Percentiles rank a stretch among this genome's conserved stretches.
These are phyloP conservation scores for Salix dunnii DNA, from an alignment of 345 rosid genomes.

Conservation along the genomic window DNA sequence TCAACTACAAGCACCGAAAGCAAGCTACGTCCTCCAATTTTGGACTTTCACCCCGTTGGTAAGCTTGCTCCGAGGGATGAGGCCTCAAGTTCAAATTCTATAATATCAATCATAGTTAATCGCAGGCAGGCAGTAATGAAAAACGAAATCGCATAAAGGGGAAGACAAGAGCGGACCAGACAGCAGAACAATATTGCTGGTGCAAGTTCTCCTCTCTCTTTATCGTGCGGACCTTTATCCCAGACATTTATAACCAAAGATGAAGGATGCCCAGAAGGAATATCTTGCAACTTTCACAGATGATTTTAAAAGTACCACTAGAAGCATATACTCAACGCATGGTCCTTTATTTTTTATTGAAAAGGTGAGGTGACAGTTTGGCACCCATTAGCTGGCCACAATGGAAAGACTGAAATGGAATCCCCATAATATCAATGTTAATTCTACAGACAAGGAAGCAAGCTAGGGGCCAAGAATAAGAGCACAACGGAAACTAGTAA, in stretches of 20 bases:
- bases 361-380: neutral
- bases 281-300: neutral
- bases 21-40: neutral
- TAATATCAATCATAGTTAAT: neutral
- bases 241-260: neutral
- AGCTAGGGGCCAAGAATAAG: neutral
- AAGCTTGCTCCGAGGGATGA: neutral
- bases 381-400: neutral
- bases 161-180: too few species aligned
- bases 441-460: neutral
- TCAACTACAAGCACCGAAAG: neutral
- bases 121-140: too few species aligned
- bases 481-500: neutral
- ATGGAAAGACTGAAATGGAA: neutral
- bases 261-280: neutral
- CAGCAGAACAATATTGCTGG: too few species aligned
- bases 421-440: neutral
- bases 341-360: neutral
- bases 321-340: neutral
- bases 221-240: neutral
- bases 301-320: neutral
- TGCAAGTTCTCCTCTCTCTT: too few species aligned
- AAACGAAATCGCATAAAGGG: too few species aligned
- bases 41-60: neutral
- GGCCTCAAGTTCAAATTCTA: neutral